Evolutionary conservation across 164 flowering plant species (phyloP), one percentile per base, ranked within the genome.

Genomic region (Piper betle): DNA sequence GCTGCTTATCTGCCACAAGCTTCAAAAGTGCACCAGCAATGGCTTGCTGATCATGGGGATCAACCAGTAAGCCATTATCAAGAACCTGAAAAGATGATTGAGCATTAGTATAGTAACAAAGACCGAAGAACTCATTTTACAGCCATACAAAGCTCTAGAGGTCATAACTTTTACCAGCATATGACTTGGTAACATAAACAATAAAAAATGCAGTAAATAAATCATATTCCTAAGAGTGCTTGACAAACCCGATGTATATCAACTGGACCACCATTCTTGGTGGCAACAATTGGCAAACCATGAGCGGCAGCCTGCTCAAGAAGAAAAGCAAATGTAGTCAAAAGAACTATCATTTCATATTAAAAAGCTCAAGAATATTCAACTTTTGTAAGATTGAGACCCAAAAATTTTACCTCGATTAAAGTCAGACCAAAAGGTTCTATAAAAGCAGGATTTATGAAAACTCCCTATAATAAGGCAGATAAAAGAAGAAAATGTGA

Each of bases 341-440:
- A 8, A 37, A 57, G n/a, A 37, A 5, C 39, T 25, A 39, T 2
- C 46, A 6, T 10, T 10, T 42, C 0, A 6, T 42, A 0, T 6
- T 10, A 6, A 42, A 42, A 6, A 42, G 46, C 46, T 6, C 11
- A 10, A 42, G 46, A 42, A 42, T 6, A 42, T 42, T 42, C 11
- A 42, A 42, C 46, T 6, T 42, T 42, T 42, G 4, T 3, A 2
- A 37, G 18, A 58, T 15, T 52, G 65, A 62, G 12, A 42, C 46
- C 11, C 46, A 42, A 42, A 10, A 42, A 42, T 37, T 53, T 52
- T 43, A 92, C 98, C 98, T 92, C 98, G 53, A 92, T 89, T 48
- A 92, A 68, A 50, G 98, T 92, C 59, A 92, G 92, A n/a, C 98
- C 98, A 86, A 92, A 92, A 46, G 98, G 98, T 71, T 92, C 98